Percentiles rank a stretch among this genome's conserved stretches.
Conservation (phyloP, 495 filamentous ascomycete species). For the Xylaria bambusicola region DNA sequence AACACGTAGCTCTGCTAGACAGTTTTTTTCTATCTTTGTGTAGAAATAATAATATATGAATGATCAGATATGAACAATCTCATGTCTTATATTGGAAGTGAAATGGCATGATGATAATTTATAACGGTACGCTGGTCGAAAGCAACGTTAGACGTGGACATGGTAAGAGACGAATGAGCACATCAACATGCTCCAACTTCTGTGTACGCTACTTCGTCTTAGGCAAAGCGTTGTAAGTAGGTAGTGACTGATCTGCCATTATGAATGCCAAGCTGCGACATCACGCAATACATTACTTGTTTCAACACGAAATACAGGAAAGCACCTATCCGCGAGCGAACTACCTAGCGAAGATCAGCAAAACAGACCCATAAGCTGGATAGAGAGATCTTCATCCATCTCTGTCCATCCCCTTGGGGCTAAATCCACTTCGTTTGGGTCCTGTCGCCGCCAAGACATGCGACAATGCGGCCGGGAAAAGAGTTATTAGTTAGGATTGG, state of each 20-base stretch:
- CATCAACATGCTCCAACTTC: neutral
- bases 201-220: neutral
- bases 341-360: slow-evolving; percentile 8
- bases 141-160: neutral
- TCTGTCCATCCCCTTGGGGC: neutral
- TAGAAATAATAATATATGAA: slow-evolving; percentile 4
- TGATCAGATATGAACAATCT: neutral
- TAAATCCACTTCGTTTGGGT: neutral
- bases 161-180: neutral
- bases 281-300: neutral
- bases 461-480: neutral
- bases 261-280: too few species aligned
- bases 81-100: neutral
- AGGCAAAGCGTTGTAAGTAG: too few species aligned
- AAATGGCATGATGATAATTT: neutral
- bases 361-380: neutral
- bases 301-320: neutral
- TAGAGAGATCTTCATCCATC: slow-evolving; percentile 9
- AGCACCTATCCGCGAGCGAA: neutral
- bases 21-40: slow-evolving; percentile 11
- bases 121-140: neutral
- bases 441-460: slow-evolving; percentile 8
- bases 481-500: neutral
- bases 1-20: neutral
- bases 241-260: too few species aligned